These are phyloP conservation scores for Mediolabrus comicus DNA, from an alignment of 108 stramenopile genomes.

Conservation along the genomic window DNA sequence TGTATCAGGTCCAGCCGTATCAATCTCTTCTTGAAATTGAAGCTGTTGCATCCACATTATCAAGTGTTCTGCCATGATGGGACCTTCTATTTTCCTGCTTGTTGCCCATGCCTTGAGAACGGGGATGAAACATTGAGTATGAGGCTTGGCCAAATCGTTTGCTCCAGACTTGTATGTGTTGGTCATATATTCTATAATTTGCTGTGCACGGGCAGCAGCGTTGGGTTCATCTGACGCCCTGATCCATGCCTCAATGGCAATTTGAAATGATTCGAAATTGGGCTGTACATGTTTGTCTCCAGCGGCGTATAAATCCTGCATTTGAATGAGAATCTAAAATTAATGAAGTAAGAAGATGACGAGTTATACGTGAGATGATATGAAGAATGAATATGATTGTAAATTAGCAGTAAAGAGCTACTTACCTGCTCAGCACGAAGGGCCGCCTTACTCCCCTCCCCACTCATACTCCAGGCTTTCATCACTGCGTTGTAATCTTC, in stretches of 20 bases:
- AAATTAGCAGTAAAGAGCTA: neutral
- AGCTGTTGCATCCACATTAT: conserved; percentile 63
- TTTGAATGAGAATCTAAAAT: conserved; percentile 57
- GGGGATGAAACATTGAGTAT: conserved; percentile 62
- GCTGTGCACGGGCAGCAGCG: conserved; percentile 29
- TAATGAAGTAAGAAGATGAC: neutral
- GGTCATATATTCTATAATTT: conserved; percentile 71
- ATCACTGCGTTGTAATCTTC: conserved; percentile 71
- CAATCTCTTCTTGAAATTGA: conserved; percentile 32
- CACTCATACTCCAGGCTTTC: conserved; percentile 66
- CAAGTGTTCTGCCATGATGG: conserved; percentile 60
- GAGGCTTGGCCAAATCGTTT: conserved; percentile 54
- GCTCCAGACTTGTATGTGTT: conserved; percentile 36
- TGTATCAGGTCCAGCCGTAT: conserved; percentile 41
- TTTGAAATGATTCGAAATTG: conserved; percentile 44
- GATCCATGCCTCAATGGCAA: conserved; percentile 48
- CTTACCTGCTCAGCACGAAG: conserved; percentile 58
- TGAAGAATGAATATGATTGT: neutral
- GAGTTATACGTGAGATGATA: neutral
- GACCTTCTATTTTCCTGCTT: conserved; percentile 53
- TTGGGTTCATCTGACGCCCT: conserved; percentile 37
- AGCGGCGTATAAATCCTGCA: conserved; percentile 55
- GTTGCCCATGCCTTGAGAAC: conserved; percentile 65
- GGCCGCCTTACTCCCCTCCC: conserved; percentile 50
- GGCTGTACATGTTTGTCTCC: conserved; percentile 54